phyloP scores from a whole-genome alignment of 1,139 yeast species.

The Taphrina populina region DNA sequence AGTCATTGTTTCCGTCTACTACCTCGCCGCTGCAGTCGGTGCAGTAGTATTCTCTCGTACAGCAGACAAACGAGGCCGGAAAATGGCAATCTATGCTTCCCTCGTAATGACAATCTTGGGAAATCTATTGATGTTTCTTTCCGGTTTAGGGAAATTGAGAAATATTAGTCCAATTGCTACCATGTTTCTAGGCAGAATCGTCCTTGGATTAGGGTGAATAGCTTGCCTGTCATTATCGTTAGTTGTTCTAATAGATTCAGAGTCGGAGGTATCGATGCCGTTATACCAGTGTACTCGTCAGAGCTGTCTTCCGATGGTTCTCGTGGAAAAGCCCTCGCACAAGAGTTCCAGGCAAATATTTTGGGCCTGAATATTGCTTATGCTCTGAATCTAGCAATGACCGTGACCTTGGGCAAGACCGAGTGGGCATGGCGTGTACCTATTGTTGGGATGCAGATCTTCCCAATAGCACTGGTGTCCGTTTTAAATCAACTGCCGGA shows the following conservation, averaged over 20 bases:
- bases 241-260: not conserved
- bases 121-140: slow-evolving; percentile 19
- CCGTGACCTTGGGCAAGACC: slow-evolving; percentile 23
- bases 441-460: slow-evolving; percentile 28
- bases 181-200: slow-evolving; percentile 24
- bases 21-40: slow-evolving; percentile 28
- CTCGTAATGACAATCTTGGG: slow-evolving; percentile 22
- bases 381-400: slow-evolving; percentile 15
- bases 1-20: slow-evolving; percentile 26
- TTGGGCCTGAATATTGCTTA: slow-evolving; percentile 24
- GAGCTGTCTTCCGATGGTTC: slow-evolving; percentile 21
- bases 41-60: slow-evolving; percentile 20
- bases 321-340: slow-evolving; percentile 31
- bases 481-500: slow-evolving; percentile 29
- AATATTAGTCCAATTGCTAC: slow-evolving; percentile 25
- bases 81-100: slow-evolving; percentile 22
- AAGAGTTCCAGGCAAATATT: slow-evolving; percentile 30
- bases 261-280: slow-evolving; percentile 30
- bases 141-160: slow-evolving; percentile 8
- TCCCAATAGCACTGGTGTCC: slow-evolving; percentile 22
- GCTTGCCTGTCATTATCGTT: not conserved
- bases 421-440: slow-evolving; percentile 33
- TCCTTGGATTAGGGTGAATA: slow-evolving; percentile 20
- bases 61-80: slow-evolving; percentile 27
- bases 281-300: slow-evolving; percentile 25